Evolutionary conservation across 2,329 filamentous ascomycete genomes (phyloP).

Genomic region (Aspergillus aculeatinus): DNA sequence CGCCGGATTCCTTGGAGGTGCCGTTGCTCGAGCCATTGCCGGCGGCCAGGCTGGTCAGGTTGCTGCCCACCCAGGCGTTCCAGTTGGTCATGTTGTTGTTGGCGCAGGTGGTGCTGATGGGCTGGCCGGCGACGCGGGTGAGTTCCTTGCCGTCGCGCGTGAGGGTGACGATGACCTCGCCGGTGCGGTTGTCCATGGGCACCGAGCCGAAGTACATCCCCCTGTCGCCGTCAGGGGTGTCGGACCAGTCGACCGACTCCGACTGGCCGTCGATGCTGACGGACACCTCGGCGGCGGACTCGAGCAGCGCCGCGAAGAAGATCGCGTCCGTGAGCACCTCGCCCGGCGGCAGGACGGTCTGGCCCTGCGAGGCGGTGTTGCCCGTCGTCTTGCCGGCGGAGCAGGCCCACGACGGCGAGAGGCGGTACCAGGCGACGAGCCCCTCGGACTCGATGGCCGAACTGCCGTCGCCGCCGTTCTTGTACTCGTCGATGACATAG

Average conservation of each 20-base stretch:
- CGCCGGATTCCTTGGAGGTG: neutral
- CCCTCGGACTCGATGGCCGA: conserved; percentile 28
- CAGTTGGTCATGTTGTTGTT: conserved; percentile 30
- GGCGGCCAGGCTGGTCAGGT: conserved; percentile 8
- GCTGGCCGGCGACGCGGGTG: conserved; percentile 23
- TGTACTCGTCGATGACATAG: conserved; percentile 38
- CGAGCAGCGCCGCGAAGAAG: conserved; percentile 38
- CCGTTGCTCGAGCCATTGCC: neutral
- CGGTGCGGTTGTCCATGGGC: conserved; percentile 22
- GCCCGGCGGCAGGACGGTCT: conserved; percentile 22
- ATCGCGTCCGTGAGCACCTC: conserved; percentile 23
- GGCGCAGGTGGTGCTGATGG: conserved; percentile 27
- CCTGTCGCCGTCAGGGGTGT: conserved; percentile 27
- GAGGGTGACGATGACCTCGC: conserved; percentile 28
- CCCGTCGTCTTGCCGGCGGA: conserved; percentile 27
- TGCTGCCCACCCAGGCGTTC: conserved; percentile 40
- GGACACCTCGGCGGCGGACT: conserved; percentile 27
- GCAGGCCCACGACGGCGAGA: conserved; percentile 21
- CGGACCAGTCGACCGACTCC: conserved; percentile 24
- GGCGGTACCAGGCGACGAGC: conserved; percentile 31
- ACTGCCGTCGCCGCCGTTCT: conserved; percentile 24
- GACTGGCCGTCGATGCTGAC: conserved; percentile 38
- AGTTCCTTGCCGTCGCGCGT: conserved; percentile 21
- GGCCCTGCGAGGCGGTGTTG: conserved; percentile 29
- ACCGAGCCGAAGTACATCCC: conserved; percentile 38